Evolutionary conservation across 306 rosid genomes (phyloP).

Genomic region (Clitoria ternatea): DNA sequence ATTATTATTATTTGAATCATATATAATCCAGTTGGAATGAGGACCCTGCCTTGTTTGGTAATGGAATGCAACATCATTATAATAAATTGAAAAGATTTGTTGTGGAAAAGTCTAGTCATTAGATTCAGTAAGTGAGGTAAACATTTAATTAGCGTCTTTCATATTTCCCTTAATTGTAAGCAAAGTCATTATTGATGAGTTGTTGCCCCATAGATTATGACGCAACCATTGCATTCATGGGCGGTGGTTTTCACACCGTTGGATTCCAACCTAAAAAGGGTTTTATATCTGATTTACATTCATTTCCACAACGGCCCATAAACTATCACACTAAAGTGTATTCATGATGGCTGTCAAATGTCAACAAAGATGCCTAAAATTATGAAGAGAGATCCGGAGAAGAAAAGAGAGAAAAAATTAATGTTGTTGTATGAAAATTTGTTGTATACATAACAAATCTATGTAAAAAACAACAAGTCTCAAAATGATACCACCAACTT

Average conservation of each 20-base stretch:
- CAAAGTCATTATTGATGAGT: conserved; percentile 19
- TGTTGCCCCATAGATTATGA: conserved; percentile 26
- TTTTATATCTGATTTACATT: conserved; percentile 6
- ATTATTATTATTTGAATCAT: background rate
- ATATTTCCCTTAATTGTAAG: conserved; percentile 33
- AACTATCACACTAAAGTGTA: conserved; percentile 14
- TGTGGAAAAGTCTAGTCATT: conserved; percentile 16
- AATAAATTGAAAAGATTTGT: conserved; percentile 1
- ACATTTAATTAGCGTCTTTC: conserved; percentile 13
- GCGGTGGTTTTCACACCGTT: conserved; percentile 16
- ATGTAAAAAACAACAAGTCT: too few relatives aligned
- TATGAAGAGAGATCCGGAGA: too few relatives aligned
- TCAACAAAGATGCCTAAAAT: conserved; percentile 10
- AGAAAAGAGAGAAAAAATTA: too few relatives aligned
- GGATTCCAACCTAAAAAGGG: conserved; percentile 4
- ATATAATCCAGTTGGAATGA: too few relatives aligned
- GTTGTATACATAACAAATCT: too few relatives aligned
- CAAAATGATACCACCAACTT: background rate
- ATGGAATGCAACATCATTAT: conserved; percentile 27
- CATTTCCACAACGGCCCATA: conserved; percentile 29
- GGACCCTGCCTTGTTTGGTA: background rate
- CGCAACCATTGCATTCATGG: conserved; percentile 27
- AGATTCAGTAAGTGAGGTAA: conserved; percentile 6
- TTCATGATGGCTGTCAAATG: conserved; percentile 20
- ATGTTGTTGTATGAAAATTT: too few relatives aligned